These are phyloP conservation scores for Geum urbanum DNA, from an alignment of 306 rosid genomes.

Conservation along the genomic window DNA sequence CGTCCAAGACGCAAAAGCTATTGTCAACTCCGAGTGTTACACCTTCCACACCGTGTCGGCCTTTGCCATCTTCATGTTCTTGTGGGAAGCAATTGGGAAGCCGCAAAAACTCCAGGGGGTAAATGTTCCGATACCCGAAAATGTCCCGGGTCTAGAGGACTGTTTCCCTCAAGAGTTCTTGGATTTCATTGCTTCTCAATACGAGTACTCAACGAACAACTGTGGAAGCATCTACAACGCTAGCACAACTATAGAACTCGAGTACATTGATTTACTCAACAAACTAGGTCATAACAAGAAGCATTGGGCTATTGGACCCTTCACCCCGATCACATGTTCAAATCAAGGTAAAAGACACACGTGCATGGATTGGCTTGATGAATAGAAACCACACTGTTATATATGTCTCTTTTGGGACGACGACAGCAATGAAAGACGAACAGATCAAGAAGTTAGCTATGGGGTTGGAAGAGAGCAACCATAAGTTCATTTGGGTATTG, in stretches of 20 bases:
- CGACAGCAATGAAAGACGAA: slow-evolving; percentile 44
- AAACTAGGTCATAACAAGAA: slow-evolving; percentile 20
- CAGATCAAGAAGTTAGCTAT: slow-evolving; percentile 54
- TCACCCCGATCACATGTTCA: slow-evolving; percentile 36
- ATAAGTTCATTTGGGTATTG: slow-evolving; percentile 62
- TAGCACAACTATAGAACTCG: slow-evolving; percentile 40
- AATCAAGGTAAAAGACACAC: not conserved
- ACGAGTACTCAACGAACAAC: slow-evolving; percentile 27
- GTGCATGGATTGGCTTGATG: slow-evolving; percentile 51
- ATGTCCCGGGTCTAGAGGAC: slow-evolving; percentile 44
- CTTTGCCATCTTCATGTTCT: slow-evolving; percentile 38
- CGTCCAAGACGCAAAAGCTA: slow-evolving; percentile 35
- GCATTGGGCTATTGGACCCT: slow-evolving; percentile 70
- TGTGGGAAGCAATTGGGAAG: slow-evolving; percentile 33
- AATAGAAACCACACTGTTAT: slow-evolving; percentile 35
- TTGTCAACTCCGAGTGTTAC: slow-evolving; percentile 49
- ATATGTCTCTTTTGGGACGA: slow-evolving; percentile 70
- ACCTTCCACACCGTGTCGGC: slow-evolving; percentile 61
- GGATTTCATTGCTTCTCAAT: slow-evolving; percentile 32
- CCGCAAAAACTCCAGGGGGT: not conserved
- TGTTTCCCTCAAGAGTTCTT: slow-evolving; percentile 46
- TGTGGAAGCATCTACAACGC: slow-evolving; percentile 51
- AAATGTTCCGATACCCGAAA: slow-evolving; percentile 19
- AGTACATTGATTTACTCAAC: slow-evolving; percentile 42
- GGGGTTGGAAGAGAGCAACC: slow-evolving; percentile 58